Conservation (phyloP, 768 basidiomycete genomes). For the Macrolepiota fuliginosa region DNA sequence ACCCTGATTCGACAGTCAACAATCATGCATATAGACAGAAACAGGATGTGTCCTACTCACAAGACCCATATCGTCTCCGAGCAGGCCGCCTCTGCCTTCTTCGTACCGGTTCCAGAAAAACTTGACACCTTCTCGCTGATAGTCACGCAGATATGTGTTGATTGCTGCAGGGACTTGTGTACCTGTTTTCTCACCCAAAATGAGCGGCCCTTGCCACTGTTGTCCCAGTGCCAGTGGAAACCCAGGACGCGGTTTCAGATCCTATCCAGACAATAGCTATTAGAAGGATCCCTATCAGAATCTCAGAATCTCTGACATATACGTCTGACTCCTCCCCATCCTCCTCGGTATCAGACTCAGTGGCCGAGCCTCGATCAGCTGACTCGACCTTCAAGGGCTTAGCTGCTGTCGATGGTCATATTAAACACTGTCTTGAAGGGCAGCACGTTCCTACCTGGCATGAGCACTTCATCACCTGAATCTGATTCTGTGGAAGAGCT, state of each 20-base stretch:
- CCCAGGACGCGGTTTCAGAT: conserved; percentile 47
- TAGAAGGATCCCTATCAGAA: background rate
- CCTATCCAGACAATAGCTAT: conserved; percentile 23
- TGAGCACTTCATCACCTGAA: conserved; percentile 16
- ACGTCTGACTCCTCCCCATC: conserved; percentile 14
- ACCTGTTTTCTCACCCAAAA: conserved; percentile 45
- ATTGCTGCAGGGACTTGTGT: conserved; percentile 65
- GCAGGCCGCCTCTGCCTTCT: conserved; percentile 68
- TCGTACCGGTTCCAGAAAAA: conserved; percentile 80
- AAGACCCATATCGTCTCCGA: conserved; percentile 97
- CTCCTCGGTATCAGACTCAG: conserved; percentile 41
- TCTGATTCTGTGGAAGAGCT: conserved; percentile 38
- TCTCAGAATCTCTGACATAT: background rate
- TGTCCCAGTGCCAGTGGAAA: conserved; percentile 50
- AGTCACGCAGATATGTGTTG: conserved; percentile 85
- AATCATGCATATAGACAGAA: background rate
- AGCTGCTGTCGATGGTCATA: background rate
- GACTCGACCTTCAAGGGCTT: conserved; percentile 1
- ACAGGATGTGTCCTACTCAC: conserved; percentile 29
- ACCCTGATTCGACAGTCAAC: conserved; percentile 16
- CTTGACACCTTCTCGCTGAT: conserved; percentile 82
- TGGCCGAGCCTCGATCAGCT: conserved; percentile 29
- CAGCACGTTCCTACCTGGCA: background rate
- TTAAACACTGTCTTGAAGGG: background rate
- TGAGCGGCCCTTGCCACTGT: conserved; percentile 38